These are phyloP conservation scores for Exidia glandulosa DNA, from an alignment of 768 basidiomycete genomes.

Conservation along the genomic window DNA sequence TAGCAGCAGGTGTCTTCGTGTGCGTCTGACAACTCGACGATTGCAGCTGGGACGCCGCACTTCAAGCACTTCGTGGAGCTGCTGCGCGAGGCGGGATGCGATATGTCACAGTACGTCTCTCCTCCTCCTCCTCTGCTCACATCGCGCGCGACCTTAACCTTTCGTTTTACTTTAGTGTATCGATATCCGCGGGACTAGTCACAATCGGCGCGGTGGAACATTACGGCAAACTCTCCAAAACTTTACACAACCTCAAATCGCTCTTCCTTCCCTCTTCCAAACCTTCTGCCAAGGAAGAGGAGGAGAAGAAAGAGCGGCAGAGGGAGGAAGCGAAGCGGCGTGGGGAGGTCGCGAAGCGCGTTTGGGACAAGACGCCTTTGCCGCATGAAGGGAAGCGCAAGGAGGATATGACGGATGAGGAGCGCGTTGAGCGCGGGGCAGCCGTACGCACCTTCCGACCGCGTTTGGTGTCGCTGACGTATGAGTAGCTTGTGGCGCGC, in stretches of 20 bases:
- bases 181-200: neutral
- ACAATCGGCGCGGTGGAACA: neutral
- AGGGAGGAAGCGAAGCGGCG: neutral
- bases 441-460: neutral
- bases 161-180: neutral
- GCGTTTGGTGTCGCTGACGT: neutral
- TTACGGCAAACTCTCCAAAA: neutral
- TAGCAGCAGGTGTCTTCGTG: no score
- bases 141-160: neutral
- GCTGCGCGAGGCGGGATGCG: neutral
- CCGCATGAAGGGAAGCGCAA: neutral
- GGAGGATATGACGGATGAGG: neutral
- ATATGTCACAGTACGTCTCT: neutral
- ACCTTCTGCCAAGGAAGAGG: neutral
- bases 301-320: neutral
- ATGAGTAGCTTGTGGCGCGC: neutral
- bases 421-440: neutral
- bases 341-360: neutral
- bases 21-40: neutral
- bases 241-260: neutral
- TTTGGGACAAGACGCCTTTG: neutral
- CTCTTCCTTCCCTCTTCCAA: neutral
- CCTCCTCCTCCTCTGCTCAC: neutral
- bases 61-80: neutral
- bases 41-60: neutral